Evolutionary conservation across 2,329 filamentous ascomycete species (phyloP), one percentile per base, ranked within the genome.

Genomic region (Colletotrichum navitas): DNA sequence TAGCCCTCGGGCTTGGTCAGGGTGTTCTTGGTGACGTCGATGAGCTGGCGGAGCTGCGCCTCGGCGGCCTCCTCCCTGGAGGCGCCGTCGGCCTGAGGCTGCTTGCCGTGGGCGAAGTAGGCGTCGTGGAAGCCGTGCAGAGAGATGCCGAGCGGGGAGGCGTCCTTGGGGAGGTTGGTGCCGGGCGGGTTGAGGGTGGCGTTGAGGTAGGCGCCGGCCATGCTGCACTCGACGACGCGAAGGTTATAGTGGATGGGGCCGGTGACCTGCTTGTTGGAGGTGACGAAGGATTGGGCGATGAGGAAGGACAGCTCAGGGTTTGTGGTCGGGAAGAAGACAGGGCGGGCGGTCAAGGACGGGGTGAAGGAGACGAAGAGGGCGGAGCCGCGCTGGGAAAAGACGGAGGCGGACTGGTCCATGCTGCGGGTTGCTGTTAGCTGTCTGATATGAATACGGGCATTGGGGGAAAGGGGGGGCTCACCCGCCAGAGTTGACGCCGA

Each of bases 351-450:
- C 63, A 99, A 91, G 24, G 85, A 86, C 3, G 96, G 96, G 74
- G 90, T 90, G 84, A 99, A 99, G 12, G 92, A 93, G 71, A 98
- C 95, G 79, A 97, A 95, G 54, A 98, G 89, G 12, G 96, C 94
- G 49, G 93, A 93, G 62, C 94, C 95, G 75, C 91, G 91, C 77
- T 94, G 88, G 0, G 94, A 95, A 82, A 99, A 96, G 74, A 99
- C 95, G 0, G 95, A 98, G 43, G 96, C 96, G 18, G 94, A 92
- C 84, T 99, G 96, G 79, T 99, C 96, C 96, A 99, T 98, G 67
- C 95, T 94, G 73, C 72, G 36, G 68, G 54, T 1, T 11, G 11
- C 12, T 60, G 51, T 68, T 39, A 64, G 65, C 21, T 26, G 54
- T 43, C 41, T 10, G 29, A 47, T 12, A 55, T 43, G 43, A n/a